These are phyloP conservation scores for Blastobotrys indianensis DNA, from an alignment of 1,139 yeast species.

Conservation along the genomic window DNA sequence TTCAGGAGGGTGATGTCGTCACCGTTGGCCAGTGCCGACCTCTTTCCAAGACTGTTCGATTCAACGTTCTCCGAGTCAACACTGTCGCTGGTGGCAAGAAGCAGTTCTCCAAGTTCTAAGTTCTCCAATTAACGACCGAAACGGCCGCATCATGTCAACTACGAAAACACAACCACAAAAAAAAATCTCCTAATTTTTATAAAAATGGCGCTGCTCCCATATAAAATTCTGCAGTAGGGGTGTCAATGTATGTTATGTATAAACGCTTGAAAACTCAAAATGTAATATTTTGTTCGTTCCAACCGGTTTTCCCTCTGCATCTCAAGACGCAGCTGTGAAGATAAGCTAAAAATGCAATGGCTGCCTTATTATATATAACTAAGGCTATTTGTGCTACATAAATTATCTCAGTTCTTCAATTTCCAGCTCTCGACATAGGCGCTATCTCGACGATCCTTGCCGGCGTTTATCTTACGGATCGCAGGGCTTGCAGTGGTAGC, in stretches of 20 bases:
- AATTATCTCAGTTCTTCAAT: constrained; percentile 7
- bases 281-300: neutral
- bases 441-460: too few relatives aligned
- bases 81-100: constrained; percentile 79
- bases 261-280: neutral
- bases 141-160: too few relatives aligned
- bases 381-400: neutral
- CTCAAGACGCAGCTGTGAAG: neutral
- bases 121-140: neutral
- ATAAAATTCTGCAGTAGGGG: too few relatives aligned
- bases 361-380: neutral
- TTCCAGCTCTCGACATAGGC: constrained; percentile 14
- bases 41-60: constrained; percentile 98
- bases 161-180: too few relatives aligned
- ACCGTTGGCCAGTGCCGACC: constrained; percentile 99
- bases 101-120: constrained; percentile 94
- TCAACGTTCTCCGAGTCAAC: constrained; percentile 96
- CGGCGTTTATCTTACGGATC: too few relatives aligned
- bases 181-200: too few relatives aligned
- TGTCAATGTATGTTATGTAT: neutral
- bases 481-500: too few relatives aligned
- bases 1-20: constrained; percentile 96
- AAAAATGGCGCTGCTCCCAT: too few relatives aligned
- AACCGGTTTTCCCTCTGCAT: neutral
- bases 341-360: neutral